Evolutionary conservation across 2,329 filamentous ascomycete species (phyloP).

Genomic region (Trichoderma sp.): DNA sequence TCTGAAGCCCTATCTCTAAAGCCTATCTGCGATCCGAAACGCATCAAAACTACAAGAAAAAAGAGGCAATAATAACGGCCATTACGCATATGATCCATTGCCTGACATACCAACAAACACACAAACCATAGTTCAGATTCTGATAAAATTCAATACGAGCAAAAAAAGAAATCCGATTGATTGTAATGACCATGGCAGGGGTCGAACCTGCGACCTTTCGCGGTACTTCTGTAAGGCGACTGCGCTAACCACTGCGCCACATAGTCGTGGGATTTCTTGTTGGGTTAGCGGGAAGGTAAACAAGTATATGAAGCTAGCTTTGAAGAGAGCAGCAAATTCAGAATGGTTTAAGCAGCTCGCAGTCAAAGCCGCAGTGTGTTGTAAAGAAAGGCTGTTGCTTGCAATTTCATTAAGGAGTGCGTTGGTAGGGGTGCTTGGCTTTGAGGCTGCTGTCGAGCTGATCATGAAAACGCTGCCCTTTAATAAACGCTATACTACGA

Average conservation of each 20-base stretch:
- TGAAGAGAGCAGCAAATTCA: not conserved
- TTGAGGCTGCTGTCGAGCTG: not conserved
- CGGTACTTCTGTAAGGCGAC: constrained; percentile 45
- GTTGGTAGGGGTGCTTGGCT: not conserved
- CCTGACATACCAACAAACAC: not conserved
- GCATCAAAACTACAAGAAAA: not conserved
- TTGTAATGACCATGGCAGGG: constrained; percentile 46
- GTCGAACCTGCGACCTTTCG: constrained; percentile 52
- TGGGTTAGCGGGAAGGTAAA: not conserved
- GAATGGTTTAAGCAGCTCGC: not conserved
- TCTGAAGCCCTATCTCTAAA: not conserved
- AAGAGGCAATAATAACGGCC: not conserved
- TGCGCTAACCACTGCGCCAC: constrained; percentile 48
- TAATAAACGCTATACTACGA: not conserved
- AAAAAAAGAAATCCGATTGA: constrained; percentile 22
- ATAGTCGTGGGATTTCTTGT: constrained; percentile 26
- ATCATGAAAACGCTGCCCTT: not conserved
- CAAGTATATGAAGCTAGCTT: not conserved
- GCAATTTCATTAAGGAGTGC: not conserved
- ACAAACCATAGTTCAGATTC: not conserved
- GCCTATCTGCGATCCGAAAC: not conserved
- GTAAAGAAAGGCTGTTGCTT: not conserved
- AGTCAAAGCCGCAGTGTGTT: not conserved
- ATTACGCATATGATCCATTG: not conserved
- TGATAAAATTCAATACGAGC: not conserved